Percentiles rank a stretch among this genome's conserved stretches.
Conservation (phyloP, 495 filamentous ascomycete species). For the Xylaria acuta region DNA sequence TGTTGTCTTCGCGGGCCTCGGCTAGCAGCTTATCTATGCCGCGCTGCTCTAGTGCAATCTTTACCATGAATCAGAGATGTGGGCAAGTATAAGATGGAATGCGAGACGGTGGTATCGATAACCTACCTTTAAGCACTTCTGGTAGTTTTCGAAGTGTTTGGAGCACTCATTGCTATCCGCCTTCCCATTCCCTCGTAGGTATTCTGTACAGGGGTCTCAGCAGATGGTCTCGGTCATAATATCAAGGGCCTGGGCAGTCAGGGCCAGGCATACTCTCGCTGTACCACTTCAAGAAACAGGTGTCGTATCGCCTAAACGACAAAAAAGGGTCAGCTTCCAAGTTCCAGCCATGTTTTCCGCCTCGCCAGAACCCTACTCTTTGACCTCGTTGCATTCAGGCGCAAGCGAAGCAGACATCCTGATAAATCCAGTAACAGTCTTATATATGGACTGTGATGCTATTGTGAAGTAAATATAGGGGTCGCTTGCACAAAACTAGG, state of each 20-base stretch:
- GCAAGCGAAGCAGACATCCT: conserved; percentile 65
- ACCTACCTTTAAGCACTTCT: conserved; percentile 76
- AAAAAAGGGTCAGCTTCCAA: conserved; percentile 23
- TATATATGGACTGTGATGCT: not conserved
- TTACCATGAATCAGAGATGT: conserved; percentile 15
- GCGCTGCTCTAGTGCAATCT: conserved; percentile 82
- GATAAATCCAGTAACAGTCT: conserved; percentile 11
- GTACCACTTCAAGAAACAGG: conserved; percentile 95
- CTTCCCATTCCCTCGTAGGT: conserved; percentile 77
- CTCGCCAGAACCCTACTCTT: conserved; percentile 67
- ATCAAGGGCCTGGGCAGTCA: not conserved
- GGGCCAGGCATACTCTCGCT: conserved; percentile 75
- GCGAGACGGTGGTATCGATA: not conserved
- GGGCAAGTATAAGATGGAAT: conserved; percentile 2
- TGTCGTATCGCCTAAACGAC: conserved; percentile 75
- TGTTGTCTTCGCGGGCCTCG: conserved; percentile 81
- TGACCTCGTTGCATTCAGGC: conserved; percentile 82
- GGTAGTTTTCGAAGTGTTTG: conserved; percentile 83
- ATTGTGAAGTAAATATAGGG: not conserved
- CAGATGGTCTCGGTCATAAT: conserved; percentile 25
- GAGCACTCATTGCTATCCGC: conserved; percentile 78
- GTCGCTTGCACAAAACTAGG: not conserved
- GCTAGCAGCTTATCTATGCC: conserved; percentile 88
- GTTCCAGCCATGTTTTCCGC: not conserved
- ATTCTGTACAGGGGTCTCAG: conserved; percentile 63